Evolutionary conservation across 169 alveolate species (phyloP), one percentile per base, ranked within the genome.

Genomic region (Plasmodium berghei): DNA sequence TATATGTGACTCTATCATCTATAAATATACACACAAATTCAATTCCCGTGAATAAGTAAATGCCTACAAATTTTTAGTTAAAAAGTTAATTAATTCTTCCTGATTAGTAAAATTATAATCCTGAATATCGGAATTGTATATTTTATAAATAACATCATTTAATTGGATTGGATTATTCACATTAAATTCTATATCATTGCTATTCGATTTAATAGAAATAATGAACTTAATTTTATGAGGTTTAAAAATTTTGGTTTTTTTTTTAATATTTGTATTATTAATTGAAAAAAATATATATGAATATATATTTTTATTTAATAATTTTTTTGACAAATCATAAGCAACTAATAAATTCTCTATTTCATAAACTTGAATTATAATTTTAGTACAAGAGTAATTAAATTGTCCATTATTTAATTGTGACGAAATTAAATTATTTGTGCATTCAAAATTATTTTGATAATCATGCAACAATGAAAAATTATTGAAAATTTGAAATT

Each of bases 251-350:
- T 83, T 83, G 22, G 55, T 46, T 26, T 83, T 83, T 22, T 83
- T 83, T 83, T 83, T 83, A 45, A 49, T 67, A 72, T 69, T 52
- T 42, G 73, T 55, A 69, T 28, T 70, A 77, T 77, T 77, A 58
- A 16, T 9, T 24, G 72, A 66, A 55, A 83, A 83, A 62, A 67
- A 70, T 3, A 69, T 83, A 58, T 83, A 83, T 1, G 90, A 83
- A 40, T 83, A 55, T 14, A 83, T 83, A 61, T 69, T 83, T 48
- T 69, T 83, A 20, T 42, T 62, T 83, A 83, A 54, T 40, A 83
- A 83, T 14, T 83, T 56, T 56, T 69, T 83, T 49, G 90, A 69
- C 54, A 83, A 67, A 83, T 83, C 90, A 55, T 69, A 83, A 34
- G 90, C 90, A 22, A 83, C 49, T 48, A 83, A 62, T 20, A 83